Evolutionary conservation across 441 rosid genomes (phyloP).

Genomic region (Codiaeum variegatum): DNA sequence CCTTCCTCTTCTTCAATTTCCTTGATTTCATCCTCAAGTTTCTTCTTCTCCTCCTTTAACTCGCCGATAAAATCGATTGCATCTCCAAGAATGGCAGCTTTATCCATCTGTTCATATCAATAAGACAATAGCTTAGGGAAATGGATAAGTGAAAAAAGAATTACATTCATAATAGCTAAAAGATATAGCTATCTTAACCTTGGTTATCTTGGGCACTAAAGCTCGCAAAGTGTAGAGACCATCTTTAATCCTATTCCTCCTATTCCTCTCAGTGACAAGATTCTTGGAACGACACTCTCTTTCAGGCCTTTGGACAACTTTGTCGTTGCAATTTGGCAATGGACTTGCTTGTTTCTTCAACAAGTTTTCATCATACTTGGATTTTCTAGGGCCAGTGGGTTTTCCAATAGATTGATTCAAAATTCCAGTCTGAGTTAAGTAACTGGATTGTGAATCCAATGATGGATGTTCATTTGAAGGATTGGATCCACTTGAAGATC

Average conservation of each 20-base stretch:
- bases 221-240: slow-evolving; percentile 54
- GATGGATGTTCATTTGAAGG: slow-evolving; percentile 37
- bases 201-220: slow-evolving; percentile 70
- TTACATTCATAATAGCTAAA: background rate
- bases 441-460: slow-evolving; percentile 25
- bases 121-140: background rate
- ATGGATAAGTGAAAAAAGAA: background rate
- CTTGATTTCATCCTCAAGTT: slow-evolving; percentile 54
- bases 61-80: slow-evolving; percentile 63
- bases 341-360: slow-evolving; percentile 27
- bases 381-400: slow-evolving; percentile 22
- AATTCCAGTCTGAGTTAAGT: slow-evolving; percentile 22
- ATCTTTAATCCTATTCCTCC: slow-evolving; percentile 59
- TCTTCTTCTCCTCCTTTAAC: slow-evolving; percentile 41
- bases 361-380: slow-evolving; percentile 9
- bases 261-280: slow-evolving; percentile 68
- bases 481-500: slow-evolving; percentile 47
- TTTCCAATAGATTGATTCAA: slow-evolving; percentile 25
- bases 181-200: slow-evolving; percentile 39
- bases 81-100: slow-evolving; percentile 56
- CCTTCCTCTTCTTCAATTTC: slow-evolving; percentile 39
- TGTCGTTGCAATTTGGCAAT: slow-evolving; percentile 9
- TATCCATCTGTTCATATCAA: slow-evolving; percentile 66
- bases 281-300: slow-evolving; percentile 57
- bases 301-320: slow-evolving; percentile 22